Conservation (phyloP, 306 rosid genomes). For the Canavalia ensiformis region DNA sequence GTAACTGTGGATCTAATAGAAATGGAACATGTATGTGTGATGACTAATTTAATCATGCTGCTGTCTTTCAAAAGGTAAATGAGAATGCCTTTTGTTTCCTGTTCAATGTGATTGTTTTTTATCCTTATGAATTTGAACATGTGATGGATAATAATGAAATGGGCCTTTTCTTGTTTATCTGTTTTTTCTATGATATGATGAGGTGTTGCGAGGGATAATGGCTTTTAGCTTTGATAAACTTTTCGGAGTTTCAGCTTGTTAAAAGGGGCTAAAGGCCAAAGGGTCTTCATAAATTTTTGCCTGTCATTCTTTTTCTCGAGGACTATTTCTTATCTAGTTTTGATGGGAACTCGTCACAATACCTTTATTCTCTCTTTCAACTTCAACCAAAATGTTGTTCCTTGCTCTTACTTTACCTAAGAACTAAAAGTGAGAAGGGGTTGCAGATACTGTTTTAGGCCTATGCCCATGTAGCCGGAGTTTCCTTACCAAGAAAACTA, state of each 20-base stretch:
- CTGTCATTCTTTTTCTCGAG: slow-evolving; percentile 46
- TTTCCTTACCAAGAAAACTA: slow-evolving; percentile 49
- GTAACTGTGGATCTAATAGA: slow-evolving; percentile 73
- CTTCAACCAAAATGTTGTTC: slow-evolving; percentile 45
- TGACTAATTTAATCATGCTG: slow-evolving; percentile 32
- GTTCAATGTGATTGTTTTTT: background rate
- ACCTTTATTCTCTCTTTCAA: slow-evolving; percentile 57
- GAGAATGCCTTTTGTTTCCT: slow-evolving; percentile 26
- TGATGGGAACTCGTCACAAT: slow-evolving; percentile 56
- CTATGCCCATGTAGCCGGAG: slow-evolving; percentile 50
- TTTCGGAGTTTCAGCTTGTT: slow-evolving; percentile 52
- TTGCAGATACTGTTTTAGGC: slow-evolving; percentile 62
- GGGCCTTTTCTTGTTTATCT: slow-evolving; percentile 20
- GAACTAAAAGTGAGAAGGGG: slow-evolving; percentile 52
- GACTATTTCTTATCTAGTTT: slow-evolving; percentile 50
- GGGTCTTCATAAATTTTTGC: slow-evolving; percentile 44
- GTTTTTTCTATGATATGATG: slow-evolving; percentile 21
- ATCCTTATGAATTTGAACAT: slow-evolving; percentile 26
- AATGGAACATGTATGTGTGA: slow-evolving; percentile 45
- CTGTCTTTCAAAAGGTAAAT: slow-evolving; percentile 24
- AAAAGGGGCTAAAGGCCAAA: slow-evolving; percentile 46
- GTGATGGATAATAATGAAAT: slow-evolving; percentile 44
- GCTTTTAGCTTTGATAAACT: slow-evolving; percentile 53
- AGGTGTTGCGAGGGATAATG: slow-evolving; percentile 40
- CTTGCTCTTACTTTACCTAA: slow-evolving; percentile 44